phyloP scores from a whole-genome alignment of 768 basidiomycete genomes.

The Lactifluus rugatus region DNA sequence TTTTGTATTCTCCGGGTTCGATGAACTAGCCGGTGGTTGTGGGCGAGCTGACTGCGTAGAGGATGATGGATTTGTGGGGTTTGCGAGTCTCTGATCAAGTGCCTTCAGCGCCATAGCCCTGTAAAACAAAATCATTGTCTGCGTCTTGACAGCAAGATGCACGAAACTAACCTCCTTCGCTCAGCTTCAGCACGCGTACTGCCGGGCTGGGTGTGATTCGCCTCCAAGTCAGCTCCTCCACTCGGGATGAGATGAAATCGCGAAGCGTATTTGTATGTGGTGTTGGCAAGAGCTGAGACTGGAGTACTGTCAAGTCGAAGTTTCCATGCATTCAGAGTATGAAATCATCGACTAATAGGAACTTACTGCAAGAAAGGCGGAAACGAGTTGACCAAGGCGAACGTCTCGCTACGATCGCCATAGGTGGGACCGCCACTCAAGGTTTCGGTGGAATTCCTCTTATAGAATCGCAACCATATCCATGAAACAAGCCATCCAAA shows the following conservation, averaged over 20 bases:
- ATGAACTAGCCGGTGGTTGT: conserved; percentile 1
- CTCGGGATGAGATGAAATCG: conserved; percentile 69
- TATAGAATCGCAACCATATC: conserved; percentile 96
- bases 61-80: conserved; percentile 25
- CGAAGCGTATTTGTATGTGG: conserved; percentile 55
- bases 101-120: conserved; percentile 97
- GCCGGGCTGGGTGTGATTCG: conserved; percentile 67
- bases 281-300: conserved; percentile 55
- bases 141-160: background rate
- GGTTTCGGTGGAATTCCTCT: conserved; percentile 64
- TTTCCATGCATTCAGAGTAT: too few relatives aligned
- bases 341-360: background rate
- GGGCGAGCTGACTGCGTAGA: conserved; percentile 3
- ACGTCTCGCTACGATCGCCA: conserved; percentile 94
- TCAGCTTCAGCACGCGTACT: conserved; percentile 94
- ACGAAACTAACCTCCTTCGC: conserved; percentile 62
- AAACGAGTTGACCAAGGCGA: conserved; percentile 93
- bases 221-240: conserved; percentile 54
- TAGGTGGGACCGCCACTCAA: conserved; percentile 58
- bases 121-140: conserved; percentile 6
- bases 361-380: conserved; percentile 84
- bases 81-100: conserved; percentile 85
- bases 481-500: conserved; percentile 98
- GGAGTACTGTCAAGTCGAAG: too few relatives aligned
- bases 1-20: conserved; percentile 12